Percentiles rank a stretch among this genome's conserved stretches.
phyloP scores from a whole-genome alignment of 2,329 filamentous ascomycete species.

The Botrytis fabae region DNA sequence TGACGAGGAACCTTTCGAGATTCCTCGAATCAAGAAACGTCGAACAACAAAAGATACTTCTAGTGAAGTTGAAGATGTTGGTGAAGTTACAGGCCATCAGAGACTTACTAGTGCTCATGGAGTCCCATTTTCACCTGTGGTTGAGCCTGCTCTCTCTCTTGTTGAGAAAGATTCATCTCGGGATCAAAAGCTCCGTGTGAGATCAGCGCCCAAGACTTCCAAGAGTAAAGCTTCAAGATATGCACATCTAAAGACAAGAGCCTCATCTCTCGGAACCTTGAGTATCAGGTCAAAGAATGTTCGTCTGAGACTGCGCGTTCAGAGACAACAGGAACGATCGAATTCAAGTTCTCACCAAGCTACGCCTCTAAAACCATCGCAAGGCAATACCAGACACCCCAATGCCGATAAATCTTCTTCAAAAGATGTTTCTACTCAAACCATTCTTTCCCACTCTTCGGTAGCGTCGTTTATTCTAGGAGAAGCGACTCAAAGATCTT shows the following conservation, averaged over 20 bases:
- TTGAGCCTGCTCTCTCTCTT: background rate
- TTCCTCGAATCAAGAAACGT: background rate
- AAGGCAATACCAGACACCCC: background rate
- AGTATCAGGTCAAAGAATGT: background rate
- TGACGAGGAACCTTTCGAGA: background rate
- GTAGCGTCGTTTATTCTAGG: too few relatives aligned
- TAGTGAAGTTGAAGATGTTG: background rate
- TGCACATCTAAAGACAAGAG: rapidly evolving
- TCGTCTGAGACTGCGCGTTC: background rate
- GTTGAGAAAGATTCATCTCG: background rate
- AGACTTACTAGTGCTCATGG: background rate
- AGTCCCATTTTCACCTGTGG: background rate
- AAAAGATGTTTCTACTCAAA: too few relatives aligned
- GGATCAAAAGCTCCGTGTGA: background rate
- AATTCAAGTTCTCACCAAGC: background rate
- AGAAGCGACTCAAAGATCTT: background rate
- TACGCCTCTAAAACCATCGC: background rate
- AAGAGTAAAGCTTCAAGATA: too few relatives aligned
- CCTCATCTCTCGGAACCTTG: background rate
- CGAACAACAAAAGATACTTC: background rate
- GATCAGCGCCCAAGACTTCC: background rate
- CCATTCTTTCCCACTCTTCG: too few relatives aligned
- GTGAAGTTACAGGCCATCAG: background rate
- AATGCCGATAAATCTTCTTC: background rate
- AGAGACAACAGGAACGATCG: background rate